These are phyloP conservation scores for Globisporangium lucens DNA, from an alignment of 352 stramenopile genomes.

Conservation along the genomic window DNA sequence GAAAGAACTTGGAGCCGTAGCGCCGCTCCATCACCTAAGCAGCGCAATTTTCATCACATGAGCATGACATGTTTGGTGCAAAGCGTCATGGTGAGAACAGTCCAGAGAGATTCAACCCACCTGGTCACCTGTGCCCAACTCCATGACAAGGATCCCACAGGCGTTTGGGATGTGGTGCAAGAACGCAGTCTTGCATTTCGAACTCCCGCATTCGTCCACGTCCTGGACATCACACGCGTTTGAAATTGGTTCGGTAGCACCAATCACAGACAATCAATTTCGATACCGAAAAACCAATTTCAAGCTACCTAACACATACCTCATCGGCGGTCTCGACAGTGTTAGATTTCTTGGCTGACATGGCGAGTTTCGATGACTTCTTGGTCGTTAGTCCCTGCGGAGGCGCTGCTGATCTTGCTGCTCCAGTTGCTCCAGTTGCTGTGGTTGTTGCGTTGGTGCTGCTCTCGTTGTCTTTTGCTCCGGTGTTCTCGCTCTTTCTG, in stretches of 20 bases:
- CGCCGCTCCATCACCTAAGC: constrained; percentile 35
- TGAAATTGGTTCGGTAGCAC: neutral
- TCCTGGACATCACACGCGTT: neutral
- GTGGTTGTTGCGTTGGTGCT: neutral
- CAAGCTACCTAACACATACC: neutral
- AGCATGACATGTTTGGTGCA: neutral
- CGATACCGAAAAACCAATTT: neutral
- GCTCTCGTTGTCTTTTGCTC: constrained; percentile 7
- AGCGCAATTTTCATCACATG: neutral
- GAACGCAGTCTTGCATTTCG: constrained; percentile 49
- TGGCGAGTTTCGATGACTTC: constrained; percentile 18
- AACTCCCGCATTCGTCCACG: constrained; percentile 29
- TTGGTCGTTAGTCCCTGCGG: constrained; percentile 1
- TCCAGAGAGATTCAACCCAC: constrained; percentile 18
- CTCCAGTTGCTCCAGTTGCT: neutral
- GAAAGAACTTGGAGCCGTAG: constrained; percentile 72
- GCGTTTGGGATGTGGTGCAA: constrained; percentile 54
- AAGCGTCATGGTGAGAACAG: neutral
- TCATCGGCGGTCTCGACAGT: constrained; percentile 22
- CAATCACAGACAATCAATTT: neutral
- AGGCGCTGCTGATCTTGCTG: neutral
- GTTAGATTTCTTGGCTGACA: constrained; percentile 22
- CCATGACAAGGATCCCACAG: constrained; percentile 70
- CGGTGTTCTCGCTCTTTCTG: constrained; percentile 24
- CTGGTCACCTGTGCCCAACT: constrained; percentile 41